Base-by-base conservation (phyloP, 192 early-diverging fungal genomes). In the Pilaira anomala region DNA sequence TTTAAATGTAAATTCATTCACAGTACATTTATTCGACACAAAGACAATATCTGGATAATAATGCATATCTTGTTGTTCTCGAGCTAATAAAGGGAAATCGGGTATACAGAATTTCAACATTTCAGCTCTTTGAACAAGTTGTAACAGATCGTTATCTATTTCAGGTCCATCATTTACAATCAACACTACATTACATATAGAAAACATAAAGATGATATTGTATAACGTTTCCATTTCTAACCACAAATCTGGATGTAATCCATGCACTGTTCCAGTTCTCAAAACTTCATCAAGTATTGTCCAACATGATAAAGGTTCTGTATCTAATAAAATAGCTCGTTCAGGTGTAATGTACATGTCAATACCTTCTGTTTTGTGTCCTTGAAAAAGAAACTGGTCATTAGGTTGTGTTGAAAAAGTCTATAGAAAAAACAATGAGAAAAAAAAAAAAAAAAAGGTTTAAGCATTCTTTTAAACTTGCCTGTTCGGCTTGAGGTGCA, bases 321-420 rank as follows among this genome's bases (percentile, higher is more conserved):
- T 80, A 61, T 89, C 87, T 3, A 89, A 69, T 1, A 89, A 69
- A 22, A 89, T 75, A 14, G 84, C 73, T 4, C 86, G 63, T 50
- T 89, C 87, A 7, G 80, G 69, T n/a, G 85, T 87, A 3, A 86
- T 62, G 54, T 87, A 81, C 72, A 89, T 73, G 53, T 88, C 83
- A 26, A 89, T 78, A 0, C 87, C 86, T 11, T 60, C 62, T 0
- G 85, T 85, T 30, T 80, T 76, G 29, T 72, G 71, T 21, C 79
- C 79, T 49, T 73, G 59, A 11, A 67, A 64, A 13, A 62, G 28
- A 11, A 72, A 67, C 51, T 74, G 57, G 19, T 68, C 56, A 14
- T 66, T 57, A 0, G 67, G 44, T 59, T 79, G 74, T 39, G 70
- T 74, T 3, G 74, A 28, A 61, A 76, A 78, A 0, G 68, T 65